Conservation (phyloP, 805 yeast genomes). For the Maudiozyma pseudohumilis region DNA sequence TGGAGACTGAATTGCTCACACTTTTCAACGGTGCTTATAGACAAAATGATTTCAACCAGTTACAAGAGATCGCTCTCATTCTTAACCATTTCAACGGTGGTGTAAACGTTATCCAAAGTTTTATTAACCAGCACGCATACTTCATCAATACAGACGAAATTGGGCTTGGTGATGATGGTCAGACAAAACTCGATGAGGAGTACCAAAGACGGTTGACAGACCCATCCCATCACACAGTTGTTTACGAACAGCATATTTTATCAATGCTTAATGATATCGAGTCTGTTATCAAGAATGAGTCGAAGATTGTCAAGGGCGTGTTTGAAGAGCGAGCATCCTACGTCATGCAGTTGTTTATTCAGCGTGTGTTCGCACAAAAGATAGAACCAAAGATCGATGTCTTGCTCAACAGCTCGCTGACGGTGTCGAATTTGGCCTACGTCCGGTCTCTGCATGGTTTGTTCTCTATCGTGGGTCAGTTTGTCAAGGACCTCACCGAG, state of each 20-base stretch:
- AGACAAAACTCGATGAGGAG: conserved; percentile 29
- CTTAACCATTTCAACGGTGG: conserved; percentile 80
- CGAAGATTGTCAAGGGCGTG: conserved; percentile 61
- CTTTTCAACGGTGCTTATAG: conserved; percentile 68
- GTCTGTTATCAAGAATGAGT: conserved; percentile 57
- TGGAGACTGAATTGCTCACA: conserved; percentile 63
- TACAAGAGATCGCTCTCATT: conserved; percentile 69
- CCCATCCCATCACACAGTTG: conserved; percentile 41
- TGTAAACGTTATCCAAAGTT: conserved; percentile 66
- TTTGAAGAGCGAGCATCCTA: conserved; percentile 55
- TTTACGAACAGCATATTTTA: conserved; percentile 44
- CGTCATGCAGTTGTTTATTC: conserved; percentile 61
- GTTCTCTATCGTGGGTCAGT: conserved; percentile 47
- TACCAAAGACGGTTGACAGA: conserved; percentile 54
- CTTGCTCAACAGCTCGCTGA: conserved; percentile 51
- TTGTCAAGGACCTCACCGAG: conserved; percentile 56
- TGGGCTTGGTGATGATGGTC: conserved; percentile 24
- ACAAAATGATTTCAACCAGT: conserved; percentile 53
- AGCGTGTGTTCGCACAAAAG: conserved; percentile 68
- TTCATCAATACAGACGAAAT: conserved; percentile 36
- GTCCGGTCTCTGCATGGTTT: conserved; percentile 64
- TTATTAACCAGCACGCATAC: conserved; percentile 68
- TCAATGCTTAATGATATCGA: conserved; percentile 46
- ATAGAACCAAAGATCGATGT: conserved; percentile 46
- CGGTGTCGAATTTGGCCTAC: conserved; percentile 58